Percentiles rank a stretch among this genome's conserved stretches.
Conservation (phyloP, 441 rosid genomes). For the Gossypium lobatum region DNA sequence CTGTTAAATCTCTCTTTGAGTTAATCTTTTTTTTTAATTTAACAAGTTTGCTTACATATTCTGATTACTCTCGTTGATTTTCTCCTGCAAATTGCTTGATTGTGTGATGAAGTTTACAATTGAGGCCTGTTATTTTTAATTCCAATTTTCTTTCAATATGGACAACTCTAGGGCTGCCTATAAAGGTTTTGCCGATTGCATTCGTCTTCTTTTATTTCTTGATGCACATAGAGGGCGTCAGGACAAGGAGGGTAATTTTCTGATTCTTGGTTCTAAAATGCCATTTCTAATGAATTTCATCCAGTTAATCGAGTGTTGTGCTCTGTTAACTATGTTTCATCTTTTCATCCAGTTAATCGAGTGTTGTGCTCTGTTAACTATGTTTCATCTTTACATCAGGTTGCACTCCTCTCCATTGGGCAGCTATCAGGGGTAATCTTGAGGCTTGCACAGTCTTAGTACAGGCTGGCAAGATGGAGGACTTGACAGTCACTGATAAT, state of each 20-base stretch:
- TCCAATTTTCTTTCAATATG: constrained; percentile 21
- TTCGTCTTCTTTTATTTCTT: constrained; percentile 85
- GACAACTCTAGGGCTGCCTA: constrained; percentile 87
- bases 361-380: constrained; percentile 1
- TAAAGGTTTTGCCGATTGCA: constrained; percentile 93
- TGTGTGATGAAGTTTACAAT: neutral
- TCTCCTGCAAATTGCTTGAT: constrained; percentile 5
- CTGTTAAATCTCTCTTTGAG: neutral
- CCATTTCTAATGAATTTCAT: neutral
- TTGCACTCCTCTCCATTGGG: constrained; percentile 98
- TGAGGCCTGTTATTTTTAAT: constrained; percentile 11
- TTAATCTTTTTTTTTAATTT: neutral
- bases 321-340: too few species aligned
- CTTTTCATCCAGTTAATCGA: neutral
- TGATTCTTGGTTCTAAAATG: neutral
- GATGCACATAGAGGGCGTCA: constrained; percentile 90
- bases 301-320: too few species aligned
- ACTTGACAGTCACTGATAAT: constrained; percentile 77
- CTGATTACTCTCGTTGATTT: neutral
- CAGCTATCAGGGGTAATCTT: constrained; percentile 93
- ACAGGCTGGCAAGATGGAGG: constrained; percentile 96
- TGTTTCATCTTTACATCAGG: constrained; percentile 40
- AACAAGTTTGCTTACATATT: neutral
- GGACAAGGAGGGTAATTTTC: constrained; percentile 77
- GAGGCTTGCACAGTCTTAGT: constrained; percentile 97